These are phyloP conservation scores for Monosporozyma servazzii DNA, from an alignment of 805 yeast species.

Conservation along the genomic window DNA sequence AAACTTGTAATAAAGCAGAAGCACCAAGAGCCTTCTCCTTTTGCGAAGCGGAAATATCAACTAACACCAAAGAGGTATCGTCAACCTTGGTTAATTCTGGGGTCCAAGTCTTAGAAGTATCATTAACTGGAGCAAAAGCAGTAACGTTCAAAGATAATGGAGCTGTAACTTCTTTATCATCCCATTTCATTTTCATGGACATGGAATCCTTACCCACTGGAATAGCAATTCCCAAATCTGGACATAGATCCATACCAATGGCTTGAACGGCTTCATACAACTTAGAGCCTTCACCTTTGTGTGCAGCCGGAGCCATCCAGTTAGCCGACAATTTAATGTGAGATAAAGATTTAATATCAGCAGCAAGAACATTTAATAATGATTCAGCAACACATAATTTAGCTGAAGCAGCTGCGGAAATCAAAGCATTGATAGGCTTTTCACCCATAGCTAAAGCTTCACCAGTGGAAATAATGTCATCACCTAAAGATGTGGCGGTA, in stretches of 20 bases:
- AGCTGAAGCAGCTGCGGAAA: conserved; percentile 84
- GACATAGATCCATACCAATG: conserved; percentile 87
- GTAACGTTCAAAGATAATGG: conserved; percentile 88
- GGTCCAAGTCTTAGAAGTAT: conserved; percentile 91
- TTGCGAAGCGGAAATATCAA: conserved; percentile 60
- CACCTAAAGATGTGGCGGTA: conserved; percentile 83
- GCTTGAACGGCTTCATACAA: conserved; percentile 96
- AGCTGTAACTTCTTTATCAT: conserved; percentile 82
- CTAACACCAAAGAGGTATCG: conserved; percentile 60
- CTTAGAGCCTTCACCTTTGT: conserved; percentile 90
- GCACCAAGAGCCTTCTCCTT: conserved; percentile 66
- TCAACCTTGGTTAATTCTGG: conserved; percentile 59
- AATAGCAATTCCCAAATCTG: conserved; percentile 79
- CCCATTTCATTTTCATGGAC: conserved; percentile 99
- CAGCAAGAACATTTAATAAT: conserved; percentile 76
- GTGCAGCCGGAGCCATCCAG: conserved; percentile 98
- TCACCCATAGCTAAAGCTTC: conserved; percentile 98
- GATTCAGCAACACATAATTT: conserved; percentile 95
- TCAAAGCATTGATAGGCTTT: conserved; percentile 81
- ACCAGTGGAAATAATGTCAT: conserved; percentile 63
- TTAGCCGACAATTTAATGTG: conserved; percentile 86
- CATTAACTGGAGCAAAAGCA: conserved; percentile 78
- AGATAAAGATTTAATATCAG: conserved; percentile 69
- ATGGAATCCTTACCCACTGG: conserved; percentile 99
- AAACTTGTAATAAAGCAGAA: conserved; percentile 90